Conservation (phyloP, 2,329 filamentous ascomycete species). For the Metarhizium humberi region DNA sequence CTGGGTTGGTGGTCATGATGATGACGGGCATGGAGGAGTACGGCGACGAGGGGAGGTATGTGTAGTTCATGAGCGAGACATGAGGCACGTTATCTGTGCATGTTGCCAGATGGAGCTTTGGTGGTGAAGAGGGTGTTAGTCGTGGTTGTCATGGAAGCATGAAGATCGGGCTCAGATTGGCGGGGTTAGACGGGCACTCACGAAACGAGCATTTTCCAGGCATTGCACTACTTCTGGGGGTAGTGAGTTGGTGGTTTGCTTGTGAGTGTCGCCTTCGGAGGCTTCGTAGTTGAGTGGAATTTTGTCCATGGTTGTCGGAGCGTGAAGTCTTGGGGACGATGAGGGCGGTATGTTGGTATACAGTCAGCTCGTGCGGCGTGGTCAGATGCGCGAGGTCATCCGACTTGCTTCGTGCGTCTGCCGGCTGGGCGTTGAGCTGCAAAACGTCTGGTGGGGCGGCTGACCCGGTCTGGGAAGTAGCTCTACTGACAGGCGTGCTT, state of each 20-base stretch:
- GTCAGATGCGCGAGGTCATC: background rate
- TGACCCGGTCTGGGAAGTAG: background rate
- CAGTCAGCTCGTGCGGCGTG: background rate
- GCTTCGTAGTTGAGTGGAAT: slow-evolving; percentile 67
- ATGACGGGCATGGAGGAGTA: slow-evolving; percentile 69
- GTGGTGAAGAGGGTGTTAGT: background rate
- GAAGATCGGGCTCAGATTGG: background rate
- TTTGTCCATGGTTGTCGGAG: slow-evolving; percentile 40
- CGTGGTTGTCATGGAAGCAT: background rate
- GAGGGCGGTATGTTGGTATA: background rate
- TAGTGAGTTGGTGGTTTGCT: slow-evolving; percentile 57
- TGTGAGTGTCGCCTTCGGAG: slow-evolving; percentile 64
- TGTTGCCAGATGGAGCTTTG: slow-evolving; percentile 87
- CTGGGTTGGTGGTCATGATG: slow-evolving; percentile 83
- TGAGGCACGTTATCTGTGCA: slow-evolving; percentile 76
- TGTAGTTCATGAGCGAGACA: slow-evolving; percentile 98
- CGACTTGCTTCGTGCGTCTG: background rate
- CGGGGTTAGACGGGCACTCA: slow-evolving; percentile 33
- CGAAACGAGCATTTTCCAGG: slow-evolving; percentile 89
- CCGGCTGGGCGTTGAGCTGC: too few relatives aligned
- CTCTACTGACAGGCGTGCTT: background rate
- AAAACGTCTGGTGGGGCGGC: too few relatives aligned
- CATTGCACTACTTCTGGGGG: slow-evolving; percentile 83
- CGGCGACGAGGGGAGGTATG: slow-evolving; percentile 76
- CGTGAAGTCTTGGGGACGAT: background rate